These are phyloP conservation scores for Zygosaccharomyces siamensis DNA, from an alignment of 805 yeast genomes.

Conservation along the genomic window DNA sequence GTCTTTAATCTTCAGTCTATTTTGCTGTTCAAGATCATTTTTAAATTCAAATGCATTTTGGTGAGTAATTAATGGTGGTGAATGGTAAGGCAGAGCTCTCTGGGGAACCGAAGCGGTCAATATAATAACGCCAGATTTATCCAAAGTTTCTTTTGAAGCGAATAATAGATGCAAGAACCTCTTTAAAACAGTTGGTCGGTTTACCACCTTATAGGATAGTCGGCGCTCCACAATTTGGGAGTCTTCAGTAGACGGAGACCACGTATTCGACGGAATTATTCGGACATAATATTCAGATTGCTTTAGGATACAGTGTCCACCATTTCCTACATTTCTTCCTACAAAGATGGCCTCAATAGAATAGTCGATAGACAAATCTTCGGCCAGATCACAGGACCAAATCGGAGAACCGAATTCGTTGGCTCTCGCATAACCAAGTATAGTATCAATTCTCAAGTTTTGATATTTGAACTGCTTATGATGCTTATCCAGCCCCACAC, in stretches of 20 bases:
- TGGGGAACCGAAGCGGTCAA: not conserved
- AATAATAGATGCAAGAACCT: conserved; percentile 4
- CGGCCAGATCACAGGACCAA: conserved; percentile 43
- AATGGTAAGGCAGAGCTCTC: conserved; percentile 32
- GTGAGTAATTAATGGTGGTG: conserved; percentile 34
- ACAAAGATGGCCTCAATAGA: conserved; percentile 51
- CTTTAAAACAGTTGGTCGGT: conserved; percentile 12
- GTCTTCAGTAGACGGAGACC: not conserved
- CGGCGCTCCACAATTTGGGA: conserved; percentile 11
- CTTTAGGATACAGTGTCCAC: conserved; percentile 19
- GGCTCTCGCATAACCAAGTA: conserved; percentile 53
- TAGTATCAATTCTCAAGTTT: conserved; percentile 32
- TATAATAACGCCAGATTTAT: not conserved
- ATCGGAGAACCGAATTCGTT: conserved; percentile 50
- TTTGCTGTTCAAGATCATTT: conserved; percentile 31
- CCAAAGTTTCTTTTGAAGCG: not conserved
- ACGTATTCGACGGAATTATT: conserved; percentile 29
- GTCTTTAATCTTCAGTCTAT: conserved; percentile 26
- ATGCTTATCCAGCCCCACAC: conserved; percentile 36
- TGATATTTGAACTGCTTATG: conserved; percentile 5
- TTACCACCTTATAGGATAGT: conserved; percentile 9
- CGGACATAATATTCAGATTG: conserved; percentile 23
- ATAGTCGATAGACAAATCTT: conserved; percentile 42
- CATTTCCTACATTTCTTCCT: conserved; percentile 36
- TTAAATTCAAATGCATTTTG: conserved; percentile 30